Percentiles rank a stretch among this genome's conserved stretches.
Conservation (phyloP, 805 yeast genomes). For the Cyberlindnera subsufficiens region DNA sequence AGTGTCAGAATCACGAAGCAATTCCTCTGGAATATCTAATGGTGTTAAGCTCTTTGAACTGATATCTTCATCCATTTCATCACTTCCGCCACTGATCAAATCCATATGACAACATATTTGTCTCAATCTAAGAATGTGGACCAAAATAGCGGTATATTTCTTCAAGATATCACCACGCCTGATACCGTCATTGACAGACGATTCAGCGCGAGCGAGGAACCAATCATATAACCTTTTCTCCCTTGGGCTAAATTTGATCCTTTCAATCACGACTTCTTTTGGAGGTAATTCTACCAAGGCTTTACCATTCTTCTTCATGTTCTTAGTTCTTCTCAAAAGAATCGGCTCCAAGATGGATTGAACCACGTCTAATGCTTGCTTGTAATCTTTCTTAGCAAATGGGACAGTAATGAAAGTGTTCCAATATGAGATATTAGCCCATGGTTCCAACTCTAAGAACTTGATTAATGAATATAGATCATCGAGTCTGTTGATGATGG, state of each 20-base stretch:
- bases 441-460: conserved; percentile 78
- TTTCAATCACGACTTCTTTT: conserved; percentile 66
- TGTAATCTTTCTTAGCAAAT: conserved; percentile 65
- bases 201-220: conserved; percentile 61
- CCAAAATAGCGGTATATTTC: conserved; percentile 71
- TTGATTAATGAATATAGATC: conserved; percentile 76
- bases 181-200: conserved; percentile 52
- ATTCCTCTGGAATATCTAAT: conserved; percentile 16
- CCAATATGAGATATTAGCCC: conserved; percentile 86
- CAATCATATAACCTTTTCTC: conserved; percentile 65
- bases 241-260: conserved; percentile 55
- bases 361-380: conserved; percentile 76
- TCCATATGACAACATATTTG: conserved; percentile 86
- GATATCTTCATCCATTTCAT: conserved; percentile 49
- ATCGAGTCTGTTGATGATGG: conserved; percentile 82
- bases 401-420: conserved; percentile 78
- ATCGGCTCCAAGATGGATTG: conserved; percentile 82
- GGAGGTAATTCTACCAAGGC: conserved; percentile 72
- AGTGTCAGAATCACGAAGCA: conserved; percentile 3
- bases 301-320: conserved; percentile 74
- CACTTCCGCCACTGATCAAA: conserved; percentile 45
- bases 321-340: conserved; percentile 77
- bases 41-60: conserved; percentile 9
- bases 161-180: conserved; percentile 63
- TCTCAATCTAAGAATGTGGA: conserved; percentile 76